Percentiles rank a stretch among this genome's conserved stretches.
Conservation (phyloP, 768 basidiomycete species). For the Hortiboletus flavorubellus region DNA sequence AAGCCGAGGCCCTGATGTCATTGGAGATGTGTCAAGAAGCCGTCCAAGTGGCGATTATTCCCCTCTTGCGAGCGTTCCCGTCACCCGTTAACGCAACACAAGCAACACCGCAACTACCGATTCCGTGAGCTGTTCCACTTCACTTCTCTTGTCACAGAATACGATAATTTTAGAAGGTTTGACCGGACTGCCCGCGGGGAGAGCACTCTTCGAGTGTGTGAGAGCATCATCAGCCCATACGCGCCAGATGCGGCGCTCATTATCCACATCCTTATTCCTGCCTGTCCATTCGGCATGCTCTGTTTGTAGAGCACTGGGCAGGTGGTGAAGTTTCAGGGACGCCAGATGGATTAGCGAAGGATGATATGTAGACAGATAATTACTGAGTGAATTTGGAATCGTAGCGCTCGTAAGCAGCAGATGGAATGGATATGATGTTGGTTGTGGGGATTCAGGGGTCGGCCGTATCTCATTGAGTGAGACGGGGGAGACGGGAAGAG, state of each 20-base stretch:
- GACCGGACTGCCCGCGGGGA: constrained; percentile 18
- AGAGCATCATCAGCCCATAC: constrained; percentile 72
- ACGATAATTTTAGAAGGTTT: constrained; percentile 68
- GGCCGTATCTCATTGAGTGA: constrained; percentile 6
- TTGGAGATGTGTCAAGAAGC: constrained; percentile 48
- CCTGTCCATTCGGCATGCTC: constrained; percentile 76
- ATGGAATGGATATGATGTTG: constrained; percentile 66
- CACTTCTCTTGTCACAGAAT: constrained; percentile 76
- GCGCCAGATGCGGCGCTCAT: constrained; percentile 66
- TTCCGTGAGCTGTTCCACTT: constrained; percentile 58
- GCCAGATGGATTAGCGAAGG: constrained; percentile 68
- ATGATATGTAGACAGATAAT: constrained; percentile 60
- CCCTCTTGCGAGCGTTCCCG: constrained; percentile 54
- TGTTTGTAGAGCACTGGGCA: constrained; percentile 66
- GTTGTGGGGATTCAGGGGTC: constrained; percentile 10
- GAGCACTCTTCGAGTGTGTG: constrained; percentile 25
- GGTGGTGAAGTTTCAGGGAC: constrained; percentile 75
- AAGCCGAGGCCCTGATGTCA: constrained; percentile 66
- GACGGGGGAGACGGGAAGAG: constrained; percentile 19
- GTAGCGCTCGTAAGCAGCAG: constrained; percentile 83
- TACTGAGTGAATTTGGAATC: constrained; percentile 70
- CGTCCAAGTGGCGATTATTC: constrained; percentile 71
- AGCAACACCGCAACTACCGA: constrained; percentile 55
- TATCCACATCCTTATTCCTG: constrained; percentile 77
- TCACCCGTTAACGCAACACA: constrained; percentile 65